These are phyloP conservation scores for Forsythia viridissima DNA, from an alignment of 257 asterid genomes.

Conservation along the genomic window DNA sequence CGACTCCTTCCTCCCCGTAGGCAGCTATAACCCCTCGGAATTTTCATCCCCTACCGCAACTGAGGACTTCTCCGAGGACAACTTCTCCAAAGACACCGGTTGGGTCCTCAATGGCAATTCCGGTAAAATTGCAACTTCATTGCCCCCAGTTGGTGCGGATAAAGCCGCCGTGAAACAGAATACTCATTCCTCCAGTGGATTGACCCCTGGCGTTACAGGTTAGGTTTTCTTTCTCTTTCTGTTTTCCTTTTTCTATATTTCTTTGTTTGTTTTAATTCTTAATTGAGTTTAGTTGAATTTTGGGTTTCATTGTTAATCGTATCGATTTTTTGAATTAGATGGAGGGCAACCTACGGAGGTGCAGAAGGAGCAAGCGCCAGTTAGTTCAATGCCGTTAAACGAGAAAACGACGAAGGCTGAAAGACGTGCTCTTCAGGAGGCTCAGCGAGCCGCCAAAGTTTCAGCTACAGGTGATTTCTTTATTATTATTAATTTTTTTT, in stretches of 20 bases:
- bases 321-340: slow-evolving; percentile 40
- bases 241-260: background rate
- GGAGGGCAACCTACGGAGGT: slow-evolving; percentile 46
- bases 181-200: background rate
- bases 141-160: slow-evolving; percentile 61
- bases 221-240: slow-evolving; percentile 1
- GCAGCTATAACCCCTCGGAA: slow-evolving; percentile 77
- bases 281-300: background rate
- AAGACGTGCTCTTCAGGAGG: slow-evolving; percentile 91
- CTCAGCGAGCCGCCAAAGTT: slow-evolving; percentile 92
- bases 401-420: slow-evolving; percentile 90
- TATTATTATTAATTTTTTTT: background rate
- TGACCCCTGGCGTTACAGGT: slow-evolving; percentile 43
- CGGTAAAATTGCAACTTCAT: slow-evolving; percentile 65
- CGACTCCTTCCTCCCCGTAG: slow-evolving; percentile 50
- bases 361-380: slow-evolving; percentile 45
- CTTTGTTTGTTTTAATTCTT: background rate
- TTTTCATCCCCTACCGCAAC: slow-evolving; percentile 49
- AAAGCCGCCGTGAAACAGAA: slow-evolving; percentile 47
- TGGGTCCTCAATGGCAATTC: slow-evolving; percentile 44
- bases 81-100: slow-evolving; percentile 32
- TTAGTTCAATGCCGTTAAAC: slow-evolving; percentile 56
- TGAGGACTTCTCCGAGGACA: slow-evolving; percentile 53
- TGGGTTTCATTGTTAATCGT: background rate
- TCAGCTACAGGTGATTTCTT: slow-evolving; percentile 63